A percentile compares a stretch with the other conserved stretches of the same genome.
Evolutionary conservation across 225 moss, liverwort and hornwort species (phyloP).

Genomic region (Climacium dendroides): DNA sequence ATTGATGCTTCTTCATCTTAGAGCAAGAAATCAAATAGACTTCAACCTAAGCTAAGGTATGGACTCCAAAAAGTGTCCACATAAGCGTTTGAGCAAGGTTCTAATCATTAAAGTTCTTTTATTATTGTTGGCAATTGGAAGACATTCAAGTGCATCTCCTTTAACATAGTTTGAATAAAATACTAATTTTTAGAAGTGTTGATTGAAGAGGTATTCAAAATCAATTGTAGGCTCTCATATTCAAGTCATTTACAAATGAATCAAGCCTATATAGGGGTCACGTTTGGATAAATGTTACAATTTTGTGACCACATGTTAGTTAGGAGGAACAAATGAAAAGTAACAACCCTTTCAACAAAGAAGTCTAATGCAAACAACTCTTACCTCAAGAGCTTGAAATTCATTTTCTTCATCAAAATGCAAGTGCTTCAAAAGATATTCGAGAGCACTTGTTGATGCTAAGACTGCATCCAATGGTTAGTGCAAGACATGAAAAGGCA

Average conservation of each 20-base stretch:
- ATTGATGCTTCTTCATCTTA: slow-evolving; percentile 58
- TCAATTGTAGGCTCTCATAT: background rate
- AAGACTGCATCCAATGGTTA: too few species aligned
- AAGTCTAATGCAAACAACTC: background rate
- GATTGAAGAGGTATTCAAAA: background rate
- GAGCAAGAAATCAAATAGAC: background rate
- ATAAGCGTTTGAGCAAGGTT: background rate
- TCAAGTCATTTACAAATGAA: background rate
- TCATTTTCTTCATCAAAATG: slow-evolving; percentile 63
- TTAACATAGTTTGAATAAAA: background rate
- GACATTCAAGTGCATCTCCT: background rate
- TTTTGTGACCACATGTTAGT: background rate
- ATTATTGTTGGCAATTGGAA: background rate
- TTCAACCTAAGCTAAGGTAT: background rate
- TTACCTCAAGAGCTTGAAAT: slow-evolving; percentile 61
- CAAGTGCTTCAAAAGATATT: background rate
- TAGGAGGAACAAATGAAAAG: background rate
- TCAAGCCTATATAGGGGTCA: too few species aligned
- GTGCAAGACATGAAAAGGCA: background rate
- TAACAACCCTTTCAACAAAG: background rate
- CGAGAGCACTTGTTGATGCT: too few species aligned
- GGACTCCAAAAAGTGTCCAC: background rate
- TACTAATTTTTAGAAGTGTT: background rate
- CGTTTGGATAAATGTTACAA: background rate
- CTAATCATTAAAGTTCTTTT: background rate